A percentile compares a stretch with the other conserved stretches of the same genome.
Evolutionary conservation across 192 early-diverging fungal genomes (phyloP).

Genomic region (Tieghemiomyces parasiticus): DNA sequence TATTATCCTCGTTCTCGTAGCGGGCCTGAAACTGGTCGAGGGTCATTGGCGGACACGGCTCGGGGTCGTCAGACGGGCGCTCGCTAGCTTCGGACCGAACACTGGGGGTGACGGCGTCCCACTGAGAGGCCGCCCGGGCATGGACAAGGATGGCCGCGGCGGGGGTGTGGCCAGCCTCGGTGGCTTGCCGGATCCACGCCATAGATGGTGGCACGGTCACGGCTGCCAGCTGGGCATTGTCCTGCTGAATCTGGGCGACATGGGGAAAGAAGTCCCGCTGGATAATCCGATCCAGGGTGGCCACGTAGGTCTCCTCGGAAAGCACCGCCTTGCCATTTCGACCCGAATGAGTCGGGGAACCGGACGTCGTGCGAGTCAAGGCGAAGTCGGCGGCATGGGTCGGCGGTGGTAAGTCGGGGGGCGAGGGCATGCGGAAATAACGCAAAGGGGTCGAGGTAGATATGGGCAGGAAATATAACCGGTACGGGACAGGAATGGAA

Average conservation of each 20-base stretch:
- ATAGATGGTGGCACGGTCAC: neutral
- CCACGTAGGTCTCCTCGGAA: neutral
- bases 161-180: neutral
- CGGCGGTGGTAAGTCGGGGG: neutral
- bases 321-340: neutral
- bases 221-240: neutral
- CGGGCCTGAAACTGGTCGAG: conserved; percentile 2
- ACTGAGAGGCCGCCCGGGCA: neutral
- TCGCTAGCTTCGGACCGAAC: neutral
- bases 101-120: neutral
- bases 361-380: neutral
- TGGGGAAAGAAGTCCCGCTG: conserved; percentile 6
- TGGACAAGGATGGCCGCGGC: neutral
- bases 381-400: neutral
- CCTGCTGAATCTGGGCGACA: neutral
- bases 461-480: too few species aligned
- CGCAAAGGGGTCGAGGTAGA: neutral
- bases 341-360: too few species aligned
- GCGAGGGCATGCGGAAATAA: neutral
- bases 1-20: conserved; percentile 9
- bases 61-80: neutral
- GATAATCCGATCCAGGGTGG: neutral
- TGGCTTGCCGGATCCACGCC: neutral
- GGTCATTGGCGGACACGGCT: neutral
- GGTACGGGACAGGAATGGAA: too few species aligned